Evolutionary conservation across 495 filamentous ascomycete genomes (phyloP), one percentile per base, ranked within the genome.

Genomic region (Cladorrhinum samala): DNA sequence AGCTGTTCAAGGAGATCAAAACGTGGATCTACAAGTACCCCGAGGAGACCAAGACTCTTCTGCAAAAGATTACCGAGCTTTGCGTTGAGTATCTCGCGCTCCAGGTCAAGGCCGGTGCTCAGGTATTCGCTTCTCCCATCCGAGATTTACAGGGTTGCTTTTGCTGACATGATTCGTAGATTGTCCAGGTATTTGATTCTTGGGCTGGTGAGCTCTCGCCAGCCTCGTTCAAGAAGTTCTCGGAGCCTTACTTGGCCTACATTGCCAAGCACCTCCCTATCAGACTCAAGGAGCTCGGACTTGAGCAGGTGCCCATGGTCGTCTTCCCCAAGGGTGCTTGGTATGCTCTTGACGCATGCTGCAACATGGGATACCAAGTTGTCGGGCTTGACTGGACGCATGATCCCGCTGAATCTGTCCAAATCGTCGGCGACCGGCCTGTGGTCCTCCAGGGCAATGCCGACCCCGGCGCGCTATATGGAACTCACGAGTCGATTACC

Each of bases 291-390:
- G 85, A 89, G 68, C 73, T 94, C 61, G 83, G 82, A 0, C 63
- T 91, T 42, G 86, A 91, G 50, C 75, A 72, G 3, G 94, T 97
- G 2, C 93, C 93, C 1, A 96, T 98, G 93, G 93, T 89, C n/a
- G 89, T 96, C 14, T 98, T 98, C 68, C 90, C 93, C n/a, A 98
- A 98, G 73, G 93, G 93, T 3, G 91, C 93, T n/a, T 95, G 93
- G 88, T 95, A 92, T 69, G 91, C 89, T 3, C 74, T 98, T 25
- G 89, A 96, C 56, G 83, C 87, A 11, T 78, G 91, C 13, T 96
- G 91, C 69, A 74, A 88, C 59, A 82, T 89, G 18, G 91, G 89
- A 11, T 98, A 97, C 71, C 83, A 97, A 57, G 88, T 95, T 25
- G 85, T 98, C 46, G 87, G 94, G 20, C 75, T 98, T 51, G 93